Conservation (phyloP, 371 early-diverging fungal genomes). For the Basidiobolus meristosporus region DNA sequence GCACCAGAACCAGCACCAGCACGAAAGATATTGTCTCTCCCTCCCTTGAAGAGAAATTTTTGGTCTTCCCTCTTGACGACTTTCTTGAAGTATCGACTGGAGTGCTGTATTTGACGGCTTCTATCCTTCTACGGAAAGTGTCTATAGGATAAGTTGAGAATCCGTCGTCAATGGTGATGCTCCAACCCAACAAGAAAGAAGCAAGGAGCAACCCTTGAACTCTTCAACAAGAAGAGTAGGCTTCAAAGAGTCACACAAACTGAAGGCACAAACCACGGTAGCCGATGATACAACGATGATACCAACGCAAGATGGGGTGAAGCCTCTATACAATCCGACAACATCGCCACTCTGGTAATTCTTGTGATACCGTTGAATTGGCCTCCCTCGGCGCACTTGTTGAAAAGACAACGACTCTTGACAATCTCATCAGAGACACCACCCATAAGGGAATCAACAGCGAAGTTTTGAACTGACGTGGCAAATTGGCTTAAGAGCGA, state of each 20-base stretch:
- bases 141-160: constrained; percentile 63
- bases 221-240: constrained; percentile 29
- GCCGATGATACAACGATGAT: too few relatives aligned
- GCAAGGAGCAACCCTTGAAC: constrained; percentile 35
- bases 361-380: constrained; percentile 73
- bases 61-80: constrained; percentile 45
- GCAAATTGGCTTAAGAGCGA: too few relatives aligned
- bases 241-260: constrained; percentile 49
- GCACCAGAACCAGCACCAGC: constrained; percentile 64
- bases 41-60: constrained; percentile 66
- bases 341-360: constrained; percentile 46
- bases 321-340: constrained; percentile 77
- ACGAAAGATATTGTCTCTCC: constrained; percentile 60
- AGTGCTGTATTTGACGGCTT: constrained; percentile 48
- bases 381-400: constrained; percentile 34
- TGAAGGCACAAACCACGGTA: constrained; percentile 85
- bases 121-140: constrained; percentile 77
- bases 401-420: too few relatives aligned
- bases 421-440: too few relatives aligned
- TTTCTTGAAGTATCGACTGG: constrained; percentile 46
- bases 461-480: too few relatives aligned
- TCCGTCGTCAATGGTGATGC: constrained; percentile 43
- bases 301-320: constrained; percentile 60
- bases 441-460: too few relatives aligned
- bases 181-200: constrained; percentile 40